Evolutionary conservation across 306 rosid species (phyloP), one percentile per base, ranked within the genome.

Genomic region (Prunus davidiana): DNA sequence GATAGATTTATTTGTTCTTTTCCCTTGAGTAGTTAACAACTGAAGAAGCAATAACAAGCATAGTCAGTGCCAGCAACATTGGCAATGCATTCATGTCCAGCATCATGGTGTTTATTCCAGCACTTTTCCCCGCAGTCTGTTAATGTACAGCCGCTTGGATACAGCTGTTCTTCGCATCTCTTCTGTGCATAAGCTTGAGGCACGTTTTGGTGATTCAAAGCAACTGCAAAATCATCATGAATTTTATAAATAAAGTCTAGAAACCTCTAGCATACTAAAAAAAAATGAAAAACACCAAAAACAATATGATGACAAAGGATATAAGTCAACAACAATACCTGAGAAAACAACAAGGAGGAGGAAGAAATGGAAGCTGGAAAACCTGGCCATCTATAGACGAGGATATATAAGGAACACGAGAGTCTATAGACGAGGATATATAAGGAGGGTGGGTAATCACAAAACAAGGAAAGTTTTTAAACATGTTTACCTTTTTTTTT

Each of bases 71-170:
- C 32, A 27, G 27, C 27, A 27, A 27, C 27, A 27, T 27, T 73
- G 27, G 25, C 43, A 73, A 63, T 24, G 27, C 78, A 49, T 32
- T 49, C 8, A 32, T 27, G 13, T 11, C 60, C 68, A 25, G 24
- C 15, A 18, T 74, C 71, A 13, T 28, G 71, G 71, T 74, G 32
- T 30, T 74, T 74, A 6, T 27, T 28, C 62, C 50, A 63, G 45
- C 63, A 63, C 16, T 50, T 72, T 3, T 14, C 5, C 49, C 70
- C 70, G 41, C 71, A 63, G 11, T 28, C 50, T 2, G 2, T 3
- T 4, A 49, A 55, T 4, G 52, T 19, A 20, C 71, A 74, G 0
- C 71, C 78, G 11, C 63, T 74, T 2, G 6, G 10, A 3, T 49
- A 74, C 25, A 74, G 27, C 27, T 27, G 27, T 2, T 27, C 27